Evolutionary conservation across 75 land plant genomes (phyloP).

Genomic region (Adiantum capillusveneris): DNA sequence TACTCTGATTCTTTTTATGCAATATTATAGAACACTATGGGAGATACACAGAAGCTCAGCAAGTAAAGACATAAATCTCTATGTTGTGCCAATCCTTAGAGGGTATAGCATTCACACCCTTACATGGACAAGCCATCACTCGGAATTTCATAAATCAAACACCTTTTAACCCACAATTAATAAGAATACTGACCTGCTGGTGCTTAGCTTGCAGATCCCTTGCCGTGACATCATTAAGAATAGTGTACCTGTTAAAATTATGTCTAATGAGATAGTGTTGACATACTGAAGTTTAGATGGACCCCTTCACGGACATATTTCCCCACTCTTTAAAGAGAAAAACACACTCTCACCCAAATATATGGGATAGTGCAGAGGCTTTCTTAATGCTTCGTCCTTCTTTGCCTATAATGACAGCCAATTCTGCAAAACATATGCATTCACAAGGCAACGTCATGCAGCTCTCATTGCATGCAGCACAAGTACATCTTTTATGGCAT

Average conservation of each 20-base stretch:
- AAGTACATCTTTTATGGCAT: not conserved
- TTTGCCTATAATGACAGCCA: constrained; percentile 44
- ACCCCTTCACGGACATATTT: too few relatives aligned
- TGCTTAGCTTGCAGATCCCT: constrained; percentile 41
- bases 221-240: constrained; percentile 47
- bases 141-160: too few relatives aligned
- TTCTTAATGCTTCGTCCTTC: constrained; percentile 26
- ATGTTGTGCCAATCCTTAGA: too few relatives aligned
- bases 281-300: too few relatives aligned
- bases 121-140: too few relatives aligned
- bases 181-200: constrained; percentile 28
- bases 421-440: constrained; percentile 19
- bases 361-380: constrained; percentile 28
- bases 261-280: too few relatives aligned
- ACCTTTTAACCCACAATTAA: too few relatives aligned
- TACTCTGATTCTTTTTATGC: too few relatives aligned
- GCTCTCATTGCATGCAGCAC: not conserved
- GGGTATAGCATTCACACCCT: too few relatives aligned
- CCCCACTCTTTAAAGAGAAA: not conserved
- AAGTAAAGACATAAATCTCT: too few relatives aligned
- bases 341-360: constrained; percentile 32
- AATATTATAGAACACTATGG: too few relatives aligned
- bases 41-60: too few relatives aligned
- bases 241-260: constrained; percentile 30
- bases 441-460: not conserved